Evolutionary conservation across 139 green algal genomes (phyloP), one percentile per base, ranked within the genome.

Genomic region (Zygnema circumcarinatum): DNA sequence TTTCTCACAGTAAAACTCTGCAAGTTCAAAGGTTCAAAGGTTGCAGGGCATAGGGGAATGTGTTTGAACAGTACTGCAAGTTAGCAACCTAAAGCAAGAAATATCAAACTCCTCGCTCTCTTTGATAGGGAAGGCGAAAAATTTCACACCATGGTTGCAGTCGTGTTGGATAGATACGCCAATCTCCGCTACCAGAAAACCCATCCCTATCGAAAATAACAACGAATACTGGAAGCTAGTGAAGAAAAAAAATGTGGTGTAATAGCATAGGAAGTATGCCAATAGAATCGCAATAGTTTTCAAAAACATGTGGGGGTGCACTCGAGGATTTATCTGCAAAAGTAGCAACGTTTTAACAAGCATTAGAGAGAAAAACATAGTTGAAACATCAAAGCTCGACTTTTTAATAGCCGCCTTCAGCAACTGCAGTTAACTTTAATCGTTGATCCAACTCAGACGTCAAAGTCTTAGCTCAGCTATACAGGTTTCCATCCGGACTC

Each of bases 111-210:
- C n/a, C n/a, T n/a, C n/a, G n/a, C n/a, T n/a, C n/a, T n/a, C n/a
- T n/a, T n/a, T n/a, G n/a, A n/a, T n/a, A n/a, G n/a, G n/a, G n/a
- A n/a, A n/a, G n/a, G n/a, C n/a, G n/a, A n/a, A n/a, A n/a, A n/a
- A n/a, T n/a, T n/a, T n/a, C n/a, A n/a, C n/a, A 86, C 84, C 94
- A 76, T 96, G 94, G 52, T 96, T 96, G 84, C 90, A 91, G 69
- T 94, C 90, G 84, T 94, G 83, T 84, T 94, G 94, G 86, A 96
- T 95, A 35, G 90, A 92, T 20, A 94, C 92, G 7, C 91, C 92
- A 29, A 96, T 76, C 88, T 96, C 92, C 0, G 94, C 95, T 40
- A 93, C 88, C 2, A 92, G 85, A 74, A 95, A 93, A 81, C 94
- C 94, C 25, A 94, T 76, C 1, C 88, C 35, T 20, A 90, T 80